Percentiles rank a stretch among this genome's conserved stretches.
Conservation (phyloP, 2,329 filamentous ascomycete species). For the Ascomycota sp. region DNA sequence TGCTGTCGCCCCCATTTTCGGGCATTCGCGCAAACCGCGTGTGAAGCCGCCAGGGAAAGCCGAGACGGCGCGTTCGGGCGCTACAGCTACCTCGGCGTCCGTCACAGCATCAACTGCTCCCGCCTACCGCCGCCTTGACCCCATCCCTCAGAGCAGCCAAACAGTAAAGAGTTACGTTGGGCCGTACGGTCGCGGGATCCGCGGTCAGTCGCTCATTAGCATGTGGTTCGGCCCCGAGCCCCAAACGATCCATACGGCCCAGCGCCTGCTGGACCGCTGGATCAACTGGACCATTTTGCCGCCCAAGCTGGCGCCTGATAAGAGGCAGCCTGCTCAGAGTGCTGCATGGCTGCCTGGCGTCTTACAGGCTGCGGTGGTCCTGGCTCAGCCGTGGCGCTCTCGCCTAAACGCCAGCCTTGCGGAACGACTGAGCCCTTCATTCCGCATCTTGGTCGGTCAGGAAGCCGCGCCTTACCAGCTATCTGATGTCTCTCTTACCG, state of each 20-base stretch:
- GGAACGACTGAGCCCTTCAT: no score
- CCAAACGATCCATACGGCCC: conserved; percentile 13
- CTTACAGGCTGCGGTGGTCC: no score
- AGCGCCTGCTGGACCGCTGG: conserved; percentile 21
- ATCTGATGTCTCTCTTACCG: conserved; percentile 9
- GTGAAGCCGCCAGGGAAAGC: no score
- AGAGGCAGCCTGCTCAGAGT: conserved; percentile 9
- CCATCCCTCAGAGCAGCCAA: conserved; percentile 12
- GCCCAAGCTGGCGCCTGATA: conserved; percentile 6
- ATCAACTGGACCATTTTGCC: conserved; percentile 19
- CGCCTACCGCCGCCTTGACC: conserved; percentile 10
- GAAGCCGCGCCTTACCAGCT: conserved; percentile 11
- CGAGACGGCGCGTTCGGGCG: no score
- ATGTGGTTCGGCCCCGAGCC: conserved; percentile 21
- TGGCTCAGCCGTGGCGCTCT: conserved; percentile 11
- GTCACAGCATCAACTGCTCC: neutral
- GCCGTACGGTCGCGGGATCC: conserved; percentile 13
- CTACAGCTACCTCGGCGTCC: no score
- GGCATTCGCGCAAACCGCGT: neutral
- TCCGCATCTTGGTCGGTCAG: conserved; percentile 5
- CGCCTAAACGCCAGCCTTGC: conserved; percentile 5
- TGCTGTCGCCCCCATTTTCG: neutral
- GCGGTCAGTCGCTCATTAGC: conserved; percentile 14
- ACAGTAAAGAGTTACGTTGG: conserved; percentile 14
- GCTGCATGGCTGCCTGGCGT: no score